Evolutionary conservation across 2,329 filamentous ascomycete genomes (phyloP), one percentile per base, ranked within the genome.

Genomic region (Didymella lethalis): DNA sequence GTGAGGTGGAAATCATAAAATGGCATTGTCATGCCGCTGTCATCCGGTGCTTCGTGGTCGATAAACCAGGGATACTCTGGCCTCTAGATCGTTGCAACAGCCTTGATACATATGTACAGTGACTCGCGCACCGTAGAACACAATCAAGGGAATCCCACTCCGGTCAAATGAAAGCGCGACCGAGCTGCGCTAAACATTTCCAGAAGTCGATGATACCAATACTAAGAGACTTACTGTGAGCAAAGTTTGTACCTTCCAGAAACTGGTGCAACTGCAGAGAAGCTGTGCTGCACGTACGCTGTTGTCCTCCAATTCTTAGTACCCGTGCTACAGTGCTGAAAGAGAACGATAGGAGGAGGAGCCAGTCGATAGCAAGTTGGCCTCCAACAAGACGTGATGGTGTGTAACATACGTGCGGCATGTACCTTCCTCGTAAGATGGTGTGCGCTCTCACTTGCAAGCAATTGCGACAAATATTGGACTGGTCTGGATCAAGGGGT

Each of bases 1-100:
- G 25, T 28, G 26, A 59, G 48, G 26, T 46, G 16, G 31, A 40
- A 50, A 41, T 25, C 20, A 23, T 11, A 34, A 43, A 59, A 36
- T 54, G 46, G 46, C 51, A 59, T 54, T 46, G 36, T 10, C 29
- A 18, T 46, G n/a, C 45, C 40, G 45, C 46, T 29, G 50, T 41
- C 40, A 46, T 36, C 46, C 45, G 56, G 29, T 26, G 26, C 25
- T 25, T 40, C 7, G 26, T 23, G 25, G 28, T 34, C 55, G 14
- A 28, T 14, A 18, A 10, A 44, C 16, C 41, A 54, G 25, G 48
- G 29, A n/a, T 40, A 31, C 18, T 34, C 49, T 47, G 26, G 20
- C 46, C 25, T 20, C 31, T 18, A 31, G 29, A 11, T 29, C 8
- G 18, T 40, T 31, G 23, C 16, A 38, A 53, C 16, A 26, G 31